Conservation (phyloP, 495 filamentous ascomycete genomes). For the Daldinia decipiens region DNA sequence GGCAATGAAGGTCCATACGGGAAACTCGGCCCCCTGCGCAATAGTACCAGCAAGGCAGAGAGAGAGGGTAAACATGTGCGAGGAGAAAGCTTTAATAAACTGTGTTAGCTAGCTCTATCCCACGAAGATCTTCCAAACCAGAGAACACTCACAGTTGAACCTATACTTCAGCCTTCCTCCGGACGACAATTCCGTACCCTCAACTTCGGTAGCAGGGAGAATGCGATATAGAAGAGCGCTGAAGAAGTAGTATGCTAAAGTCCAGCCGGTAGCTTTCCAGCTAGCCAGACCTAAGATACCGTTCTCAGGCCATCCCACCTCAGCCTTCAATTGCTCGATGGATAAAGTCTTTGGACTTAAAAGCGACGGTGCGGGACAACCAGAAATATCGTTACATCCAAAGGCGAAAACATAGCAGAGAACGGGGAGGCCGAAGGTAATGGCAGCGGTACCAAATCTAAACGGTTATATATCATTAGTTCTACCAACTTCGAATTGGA, state of each 20-base stretch:
- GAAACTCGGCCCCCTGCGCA: slow-evolving; percentile 80
- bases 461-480: slow-evolving; percentile 28
- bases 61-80: slow-evolving; percentile 74
- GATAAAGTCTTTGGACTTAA: slow-evolving; percentile 77
- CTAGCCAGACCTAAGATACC: slow-evolving; percentile 71
- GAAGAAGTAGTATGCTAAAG: slow-evolving; percentile 81
- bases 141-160: slow-evolving; percentile 74
- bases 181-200: slow-evolving; percentile 74
- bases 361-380: slow-evolving; percentile 89
- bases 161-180: slow-evolving; percentile 86
- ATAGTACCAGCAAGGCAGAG: slow-evolving; percentile 77
- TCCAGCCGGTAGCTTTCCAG: slow-evolving; percentile 70
- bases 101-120: background rate
- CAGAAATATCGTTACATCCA: slow-evolving; percentile 89
- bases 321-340: slow-evolving; percentile 74
- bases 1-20: slow-evolving; percentile 91
- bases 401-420: slow-evolving; percentile 80
- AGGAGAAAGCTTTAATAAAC: slow-evolving; percentile 72
- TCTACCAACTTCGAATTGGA: slow-evolving; percentile 6
- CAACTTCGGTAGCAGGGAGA: slow-evolving; percentile 76
- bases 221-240: slow-evolving; percentile 78
- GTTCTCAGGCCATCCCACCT: slow-evolving; percentile 79
- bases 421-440: slow-evolving; percentile 80
- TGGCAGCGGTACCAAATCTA: slow-evolving; percentile 78
- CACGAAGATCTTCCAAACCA: background rate